Percentiles rank a stretch among this genome's conserved stretches.
phyloP scores from a whole-genome alignment of 768 basidiomycete species.

The Lyophyllum decastes region DNA sequence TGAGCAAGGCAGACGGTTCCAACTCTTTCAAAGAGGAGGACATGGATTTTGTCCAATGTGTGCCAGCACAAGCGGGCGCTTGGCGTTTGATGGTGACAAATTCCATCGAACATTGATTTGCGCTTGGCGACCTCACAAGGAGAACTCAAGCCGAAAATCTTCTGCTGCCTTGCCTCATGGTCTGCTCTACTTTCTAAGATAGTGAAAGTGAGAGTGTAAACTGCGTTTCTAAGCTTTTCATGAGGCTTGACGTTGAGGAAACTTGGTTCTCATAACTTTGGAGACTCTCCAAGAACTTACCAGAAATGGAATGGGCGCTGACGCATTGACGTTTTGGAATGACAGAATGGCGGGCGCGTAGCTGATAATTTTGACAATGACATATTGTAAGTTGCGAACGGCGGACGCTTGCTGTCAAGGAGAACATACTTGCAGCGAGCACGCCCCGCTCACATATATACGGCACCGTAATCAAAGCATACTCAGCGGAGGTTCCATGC shows the following conservation, averaged over 20 bases:
- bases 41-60: not conserved
- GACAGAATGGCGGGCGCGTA: constrained; percentile 3
- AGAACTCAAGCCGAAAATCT: not conserved
- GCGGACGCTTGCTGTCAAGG: not conserved
- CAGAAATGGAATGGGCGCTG: not conserved
- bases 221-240: not conserved
- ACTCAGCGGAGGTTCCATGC: no score
- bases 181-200: not conserved
- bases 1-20: not conserved
- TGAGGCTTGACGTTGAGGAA: not conserved
- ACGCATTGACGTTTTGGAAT: not conserved
- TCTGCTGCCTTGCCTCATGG: no score
- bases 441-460: no score
- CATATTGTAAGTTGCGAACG: not conserved
- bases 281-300: not conserved
- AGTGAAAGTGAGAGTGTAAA: not conserved
- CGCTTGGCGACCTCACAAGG: not conserved
- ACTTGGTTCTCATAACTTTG: not conserved
- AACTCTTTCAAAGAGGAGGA: not conserved
- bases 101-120: constrained; percentile 2
- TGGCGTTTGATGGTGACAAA: not conserved
- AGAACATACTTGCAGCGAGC: not conserved
- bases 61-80: not conserved
- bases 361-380: not conserved
- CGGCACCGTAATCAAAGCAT: no score